phyloP scores from a whole-genome alignment of 306 rosid species.

The apple (Malus domestica) region ASM211411v1 NC_041802.1:3839501-3840000 shows the following conservation, averaged over 20 bases:
- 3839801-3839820: not conserved
- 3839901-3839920: not conserved
- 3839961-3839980: not conserved
- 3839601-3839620: not conserved
- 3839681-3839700: not conserved
- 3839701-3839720: not conserved
- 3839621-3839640: not conserved
- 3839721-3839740: not conserved
- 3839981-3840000: not conserved
- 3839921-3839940: slow-evolving; percentile 1
- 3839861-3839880: not conserved
- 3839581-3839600: not conserved
- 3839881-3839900: not conserved
- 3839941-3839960: not conserved
- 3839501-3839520: not conserved
- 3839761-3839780: not conserved
- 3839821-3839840: not conserved
- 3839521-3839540: not conserved
- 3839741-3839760: not conserved
- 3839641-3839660: not conserved
- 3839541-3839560: not conserved
- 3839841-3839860: not conserved
- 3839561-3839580: not conserved
- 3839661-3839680: not conserved
- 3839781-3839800: not conserved